Evolutionary conservation across 805 yeast genomes (phyloP).

Genomic region (Barnettozyma pratensis): DNA sequence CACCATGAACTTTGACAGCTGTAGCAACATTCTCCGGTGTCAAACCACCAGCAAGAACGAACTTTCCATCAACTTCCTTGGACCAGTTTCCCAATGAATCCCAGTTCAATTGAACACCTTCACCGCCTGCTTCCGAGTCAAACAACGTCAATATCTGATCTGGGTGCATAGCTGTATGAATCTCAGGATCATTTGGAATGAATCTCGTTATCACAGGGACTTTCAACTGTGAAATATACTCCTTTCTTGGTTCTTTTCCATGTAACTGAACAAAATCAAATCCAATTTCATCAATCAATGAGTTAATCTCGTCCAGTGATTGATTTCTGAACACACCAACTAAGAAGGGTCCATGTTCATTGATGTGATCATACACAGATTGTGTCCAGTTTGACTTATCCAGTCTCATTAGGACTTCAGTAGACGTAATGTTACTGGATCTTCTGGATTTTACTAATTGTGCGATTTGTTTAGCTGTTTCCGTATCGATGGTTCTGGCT

Average conservation of each 20-base stretch:
- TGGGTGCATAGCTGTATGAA: conserved; percentile 25
- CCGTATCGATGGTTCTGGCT: conserved; percentile 56
- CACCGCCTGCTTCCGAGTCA: conserved; percentile 91
- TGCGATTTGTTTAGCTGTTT: conserved; percentile 43
- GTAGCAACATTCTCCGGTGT: conserved; percentile 62
- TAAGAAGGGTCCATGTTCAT: conserved; percentile 51
- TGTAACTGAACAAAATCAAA: conserved; percentile 86
- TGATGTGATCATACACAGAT: conserved; percentile 17
- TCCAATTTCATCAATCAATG: conserved; percentile 33
- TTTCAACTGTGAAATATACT: conserved; percentile 27
- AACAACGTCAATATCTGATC: conserved; percentile 56
- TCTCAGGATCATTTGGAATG: conserved; percentile 49
- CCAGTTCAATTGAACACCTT: conserved; percentile 84
- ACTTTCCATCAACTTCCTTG: conserved; percentile 26
- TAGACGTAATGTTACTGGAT: not conserved
- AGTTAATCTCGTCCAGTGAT: conserved; percentile 52
- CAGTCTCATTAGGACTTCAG: not conserved
- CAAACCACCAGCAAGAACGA: conserved; percentile 86
- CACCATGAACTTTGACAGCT: conserved; percentile 49
- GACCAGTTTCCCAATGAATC: conserved; percentile 37
- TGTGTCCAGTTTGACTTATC: conserved; percentile 3
- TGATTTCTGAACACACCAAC: conserved; percentile 95
- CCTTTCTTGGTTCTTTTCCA: conserved; percentile 60
- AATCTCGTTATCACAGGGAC: conserved; percentile 72
- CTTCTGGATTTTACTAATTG: conserved; percentile 24